Evolutionary conservation across 2,329 filamentous ascomycete species (phyloP), one percentile per base, ranked within the genome.

Genomic region (Botrytis hyacinthi): DNA sequence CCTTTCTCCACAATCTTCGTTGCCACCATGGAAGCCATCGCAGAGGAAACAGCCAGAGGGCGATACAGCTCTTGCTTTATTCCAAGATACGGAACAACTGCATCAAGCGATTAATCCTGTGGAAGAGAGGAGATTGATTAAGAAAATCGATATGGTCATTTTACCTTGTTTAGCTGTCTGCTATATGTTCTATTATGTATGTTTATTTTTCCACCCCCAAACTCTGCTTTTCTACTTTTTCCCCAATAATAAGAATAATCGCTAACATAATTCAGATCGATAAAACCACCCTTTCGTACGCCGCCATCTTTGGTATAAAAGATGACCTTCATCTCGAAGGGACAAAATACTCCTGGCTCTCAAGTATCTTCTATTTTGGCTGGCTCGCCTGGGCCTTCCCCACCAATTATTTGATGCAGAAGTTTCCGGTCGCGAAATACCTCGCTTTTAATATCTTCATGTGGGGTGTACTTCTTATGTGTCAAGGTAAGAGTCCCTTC

Each of bases 271-370:
- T 42, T 74, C 73, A 76, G 67, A 75, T 77, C 59, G 75, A 79
- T 35, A 78, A 87, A 81, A 87, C 85, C 0, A 87, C 84, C 0
- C 77, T 87, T 22, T 85, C 82, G 40, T 89, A 88, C 76, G 87
- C 88, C 0, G 87, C 87, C 4, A 86, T 89, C 40, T 88, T 89
- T 76, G 87, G 87, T 0, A 87, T 89, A 66, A 80, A 82, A 35
- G 84, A 88, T n/a, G 87, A 89, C 76, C 80, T 88, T 6, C 77
- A 85, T 26, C 81, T 88, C 1, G 81, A 83, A 59, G 86, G 87
- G 0, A 84, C 83, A 0, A 81, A 87, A 75, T 88, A 88, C 75
- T 70, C 68, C 16, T 70, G 68, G 68, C 68, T 70, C 4, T 70
- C 68, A 18, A 70, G 68, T n/a, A 84, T 88, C 22, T 89, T 89